phyloP scores from a whole-genome alignment of 352 stramenopile species.

The Globisporangium irregulare region DNA sequence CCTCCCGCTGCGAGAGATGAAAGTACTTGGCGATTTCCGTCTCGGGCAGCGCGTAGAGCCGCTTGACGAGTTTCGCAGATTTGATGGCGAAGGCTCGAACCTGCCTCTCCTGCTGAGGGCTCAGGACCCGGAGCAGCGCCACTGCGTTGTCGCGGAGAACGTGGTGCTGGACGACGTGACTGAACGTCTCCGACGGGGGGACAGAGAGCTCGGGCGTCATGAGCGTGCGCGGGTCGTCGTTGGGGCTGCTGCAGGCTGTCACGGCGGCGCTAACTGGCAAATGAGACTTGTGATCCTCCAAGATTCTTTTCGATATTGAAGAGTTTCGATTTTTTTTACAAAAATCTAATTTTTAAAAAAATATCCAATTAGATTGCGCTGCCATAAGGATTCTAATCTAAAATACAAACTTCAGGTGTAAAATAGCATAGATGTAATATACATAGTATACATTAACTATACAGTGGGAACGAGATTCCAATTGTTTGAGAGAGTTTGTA shows the following conservation, averaged over 20 bases:
- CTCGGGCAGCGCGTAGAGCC: slow-evolving; percentile 1
- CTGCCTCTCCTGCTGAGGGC: background rate
- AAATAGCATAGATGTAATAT: too few relatives aligned
- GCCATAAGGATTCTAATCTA: too few relatives aligned
- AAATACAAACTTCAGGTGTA: too few relatives aligned
- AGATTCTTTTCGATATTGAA: background rate
- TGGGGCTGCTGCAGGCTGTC: background rate
- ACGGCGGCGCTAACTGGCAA: background rate
- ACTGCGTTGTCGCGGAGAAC: background rate
- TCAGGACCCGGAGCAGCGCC: background rate
- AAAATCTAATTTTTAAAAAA: too few relatives aligned
- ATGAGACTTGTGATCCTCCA: background rate
- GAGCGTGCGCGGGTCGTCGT: background rate
- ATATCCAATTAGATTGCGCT: too few relatives aligned
- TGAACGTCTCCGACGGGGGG: background rate
- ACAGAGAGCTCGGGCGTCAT: background rate
- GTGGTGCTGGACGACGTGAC: background rate
- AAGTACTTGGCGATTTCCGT: slow-evolving; percentile 1
- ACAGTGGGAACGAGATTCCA: too few relatives aligned
- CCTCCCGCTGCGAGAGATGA: background rate
- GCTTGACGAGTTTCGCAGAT: background rate
- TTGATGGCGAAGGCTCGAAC: background rate
- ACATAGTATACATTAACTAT: too few relatives aligned
- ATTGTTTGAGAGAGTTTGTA: too few relatives aligned
- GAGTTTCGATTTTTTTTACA: too few relatives aligned